phyloP scores from a whole-genome alignment of 2,329 filamentous ascomycete species.

The Capronia epimyces region DNA sequence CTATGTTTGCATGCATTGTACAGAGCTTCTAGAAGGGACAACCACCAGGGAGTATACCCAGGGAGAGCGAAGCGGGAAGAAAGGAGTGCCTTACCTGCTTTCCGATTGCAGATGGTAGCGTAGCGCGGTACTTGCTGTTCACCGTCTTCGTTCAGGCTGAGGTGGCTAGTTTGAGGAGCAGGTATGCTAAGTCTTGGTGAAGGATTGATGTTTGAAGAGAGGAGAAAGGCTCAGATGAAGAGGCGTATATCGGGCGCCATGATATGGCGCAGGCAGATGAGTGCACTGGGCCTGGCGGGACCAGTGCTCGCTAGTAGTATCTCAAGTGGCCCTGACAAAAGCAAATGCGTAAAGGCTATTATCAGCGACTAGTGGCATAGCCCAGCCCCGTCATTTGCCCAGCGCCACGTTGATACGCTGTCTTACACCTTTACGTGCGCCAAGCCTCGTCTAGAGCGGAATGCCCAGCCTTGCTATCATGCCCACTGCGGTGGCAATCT shows the following conservation, averaged over 20 bases:
- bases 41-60: background rate
- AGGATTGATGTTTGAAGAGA: background rate
- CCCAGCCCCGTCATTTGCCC: background rate
- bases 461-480: constrained; percentile 18
- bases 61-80: background rate
- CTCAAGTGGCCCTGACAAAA: constrained; percentile 13
- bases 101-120: background rate
- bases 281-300: background rate
- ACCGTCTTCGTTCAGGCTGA: background rate
- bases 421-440: constrained; percentile 3
- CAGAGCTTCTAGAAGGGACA: no score
- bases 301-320: background rate
- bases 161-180: background rate
- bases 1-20: background rate
- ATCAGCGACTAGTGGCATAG: constrained; percentile 11
- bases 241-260: background rate
- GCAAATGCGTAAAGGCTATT: constrained; percentile 1
- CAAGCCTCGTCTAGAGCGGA: constrained; percentile 3
- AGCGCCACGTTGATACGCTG: background rate
- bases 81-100: background rate
- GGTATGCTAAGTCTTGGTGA: background rate
- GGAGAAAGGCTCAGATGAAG: background rate
- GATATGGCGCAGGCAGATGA: constrained; percentile 1
- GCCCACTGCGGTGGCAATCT: constrained; percentile 4
- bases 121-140: background rate